phyloP scores from a whole-genome alignment of 2,329 filamentous ascomycete species.

The Aspergillus tamarii region DNA sequence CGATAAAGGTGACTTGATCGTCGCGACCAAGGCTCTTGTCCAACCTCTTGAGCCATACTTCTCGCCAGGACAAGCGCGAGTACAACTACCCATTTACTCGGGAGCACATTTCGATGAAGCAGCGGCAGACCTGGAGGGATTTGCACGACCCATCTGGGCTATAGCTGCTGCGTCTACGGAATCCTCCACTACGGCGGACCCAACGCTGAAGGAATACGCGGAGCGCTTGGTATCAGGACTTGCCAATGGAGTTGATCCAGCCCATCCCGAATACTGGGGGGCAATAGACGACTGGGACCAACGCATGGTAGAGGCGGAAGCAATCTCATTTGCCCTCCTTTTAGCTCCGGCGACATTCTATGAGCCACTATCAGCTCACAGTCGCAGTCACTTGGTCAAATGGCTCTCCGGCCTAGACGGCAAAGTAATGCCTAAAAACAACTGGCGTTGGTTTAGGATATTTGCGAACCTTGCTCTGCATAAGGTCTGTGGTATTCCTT shows the following conservation, averaged over 20 bases:
- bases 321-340: slow-evolving; percentile 54
- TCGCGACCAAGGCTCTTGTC: slow-evolving; percentile 40
- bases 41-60: slow-evolving; percentile 29
- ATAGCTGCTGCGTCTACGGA: not conserved
- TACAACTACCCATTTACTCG: slow-evolving; percentile 43
- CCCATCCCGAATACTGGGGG: slow-evolving; percentile 52
- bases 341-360: slow-evolving; percentile 46
- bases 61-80: slow-evolving; percentile 39
- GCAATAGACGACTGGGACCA: slow-evolving; percentile 52
- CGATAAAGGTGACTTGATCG: slow-evolving; percentile 40
- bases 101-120: slow-evolving; percentile 50
- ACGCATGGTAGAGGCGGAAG: slow-evolving; percentile 59
- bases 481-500: slow-evolving; percentile 45
- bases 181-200: not conserved
- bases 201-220: slow-evolving; percentile 16
- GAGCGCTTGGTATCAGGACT: slow-evolving; percentile 1
- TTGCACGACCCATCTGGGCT: slow-evolving; percentile 37
- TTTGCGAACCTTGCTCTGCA: slow-evolving; percentile 54
- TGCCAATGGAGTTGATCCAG: slow-evolving; percentile 25
- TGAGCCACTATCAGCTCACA: not conserved
- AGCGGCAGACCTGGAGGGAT: slow-evolving; percentile 52
- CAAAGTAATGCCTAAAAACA: slow-evolving; percentile 52
- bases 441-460: slow-evolving; percentile 59
- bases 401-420: slow-evolving; percentile 52
- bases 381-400: slow-evolving; percentile 35